These are phyloP conservation scores for Thermothielavioides terrestris DNA, from an alignment of 495 filamentous ascomycete species.

Conservation along the genomic window DNA sequence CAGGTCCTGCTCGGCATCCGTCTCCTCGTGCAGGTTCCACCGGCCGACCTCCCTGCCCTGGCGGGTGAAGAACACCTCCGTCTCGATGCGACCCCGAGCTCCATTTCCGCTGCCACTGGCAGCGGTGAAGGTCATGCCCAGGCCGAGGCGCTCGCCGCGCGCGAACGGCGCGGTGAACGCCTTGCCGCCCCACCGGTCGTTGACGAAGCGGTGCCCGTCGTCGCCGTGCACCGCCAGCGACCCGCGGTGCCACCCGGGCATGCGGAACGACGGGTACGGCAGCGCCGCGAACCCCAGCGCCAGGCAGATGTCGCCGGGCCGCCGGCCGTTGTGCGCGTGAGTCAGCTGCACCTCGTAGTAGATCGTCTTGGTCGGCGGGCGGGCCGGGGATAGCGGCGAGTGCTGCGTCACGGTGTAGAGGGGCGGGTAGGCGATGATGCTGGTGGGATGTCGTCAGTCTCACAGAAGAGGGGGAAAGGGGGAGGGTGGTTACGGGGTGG, in stretches of 20 bases:
- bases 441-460: neutral
- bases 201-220: slow-evolving; percentile 79
- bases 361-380: slow-evolving; percentile 43
- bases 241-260: slow-evolving; percentile 86
- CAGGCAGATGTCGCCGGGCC: slow-evolving; percentile 47
- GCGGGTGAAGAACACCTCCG: slow-evolving; percentile 71
- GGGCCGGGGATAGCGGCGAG: slow-evolving; percentile 45
- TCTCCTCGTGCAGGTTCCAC: slow-evolving; percentile 82
- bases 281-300: slow-evolving; percentile 70
- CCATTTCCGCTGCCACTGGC: too few relatives aligned
- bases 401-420: slow-evolving; percentile 63
- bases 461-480: neutral
- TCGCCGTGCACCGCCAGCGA: slow-evolving; percentile 84
- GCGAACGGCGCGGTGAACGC: slow-evolving; percentile 51
- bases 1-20: slow-evolving; percentile 55
- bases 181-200: slow-evolving; percentile 76
- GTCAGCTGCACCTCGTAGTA: slow-evolving; percentile 72
- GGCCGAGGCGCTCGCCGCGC: slow-evolving; percentile 38
- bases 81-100: slow-evolving; percentile 37
- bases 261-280: slow-evolving; percentile 79
- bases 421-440: slow-evolving; percentile 59
- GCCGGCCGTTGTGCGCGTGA: slow-evolving; percentile 20
- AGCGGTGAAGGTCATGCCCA: slow-evolving; percentile 60
- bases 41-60: slow-evolving; percentile 54
- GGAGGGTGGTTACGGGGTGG: neutral